phyloP scores from a whole-genome alignment of 371 early-diverging fungal species.

The Mucor indicus region DNA sequence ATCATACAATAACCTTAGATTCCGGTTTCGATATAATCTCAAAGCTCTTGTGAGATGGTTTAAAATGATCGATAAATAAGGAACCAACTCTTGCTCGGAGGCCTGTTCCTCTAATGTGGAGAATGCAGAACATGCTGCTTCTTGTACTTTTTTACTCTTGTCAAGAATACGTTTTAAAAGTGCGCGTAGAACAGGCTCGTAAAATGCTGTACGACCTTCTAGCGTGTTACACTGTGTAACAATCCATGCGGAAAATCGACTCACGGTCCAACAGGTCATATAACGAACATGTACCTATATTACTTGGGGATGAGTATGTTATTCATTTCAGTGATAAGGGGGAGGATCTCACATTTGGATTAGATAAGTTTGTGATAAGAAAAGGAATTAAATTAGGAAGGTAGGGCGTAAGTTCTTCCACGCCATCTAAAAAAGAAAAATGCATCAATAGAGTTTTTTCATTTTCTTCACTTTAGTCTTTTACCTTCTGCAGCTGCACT shows the following conservation, averaged over 20 bases:
- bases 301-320: too few relatives aligned
- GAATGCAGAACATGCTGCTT: conserved; percentile 92
- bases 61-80: conserved; percentile 82
- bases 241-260: conserved; percentile 89
- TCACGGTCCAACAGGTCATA: conserved; percentile 95
- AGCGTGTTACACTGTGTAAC: conserved; percentile 53
- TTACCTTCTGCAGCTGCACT: conserved; percentile 93
- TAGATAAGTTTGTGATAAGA: conserved; percentile 69
- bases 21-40: conserved; percentile 82
- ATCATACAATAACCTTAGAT: conserved; percentile 88
- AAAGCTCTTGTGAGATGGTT: conserved; percentile 76
- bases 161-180: conserved; percentile 79
- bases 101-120: conserved; percentile 92
- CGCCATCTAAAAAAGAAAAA: conserved; percentile 49
- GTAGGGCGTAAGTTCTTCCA: conserved; percentile 80
- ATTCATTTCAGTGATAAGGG: too few relatives aligned
- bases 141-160: conserved; percentile 92
- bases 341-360: conserved; percentile 72
- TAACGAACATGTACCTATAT: conserved; percentile 84
- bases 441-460: background rate
- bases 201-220: conserved; percentile 65
- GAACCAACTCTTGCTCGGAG: conserved; percentile 64
- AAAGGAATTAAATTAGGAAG: conserved; percentile 82
- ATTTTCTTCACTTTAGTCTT: too few relatives aligned
- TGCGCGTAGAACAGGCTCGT: conserved; percentile 80